Evolutionary conservation across 768 basidiomycete species (phyloP).

Genomic region (Galerina marginata): DNA sequence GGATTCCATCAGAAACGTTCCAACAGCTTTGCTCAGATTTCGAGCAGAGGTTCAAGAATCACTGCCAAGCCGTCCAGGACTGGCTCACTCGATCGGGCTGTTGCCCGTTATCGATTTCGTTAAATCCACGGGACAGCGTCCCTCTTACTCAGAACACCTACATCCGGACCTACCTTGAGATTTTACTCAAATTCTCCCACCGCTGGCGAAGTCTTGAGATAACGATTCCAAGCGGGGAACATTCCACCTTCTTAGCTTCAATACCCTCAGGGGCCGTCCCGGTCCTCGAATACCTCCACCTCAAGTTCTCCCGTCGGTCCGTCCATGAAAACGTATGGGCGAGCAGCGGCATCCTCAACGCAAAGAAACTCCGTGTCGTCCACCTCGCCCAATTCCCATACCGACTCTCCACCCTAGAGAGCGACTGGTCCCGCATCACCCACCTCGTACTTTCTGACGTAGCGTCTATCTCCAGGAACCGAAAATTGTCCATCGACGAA

Average conservation of each 20-base stretch:
- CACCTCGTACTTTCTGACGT: conserved; percentile 13
- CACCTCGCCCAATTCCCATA: conserved; percentile 12
- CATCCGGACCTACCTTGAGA: conserved; percentile 13
- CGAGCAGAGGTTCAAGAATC: conserved; percentile 7
- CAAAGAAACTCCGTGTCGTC: conserved; percentile 4
- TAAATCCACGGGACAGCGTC: conserved; percentile 11
- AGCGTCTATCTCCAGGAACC: not conserved
- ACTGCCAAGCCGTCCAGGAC: conserved; percentile 9
- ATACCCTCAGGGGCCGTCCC: conserved; percentile 11
- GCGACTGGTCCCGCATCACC: conserved; percentile 11
- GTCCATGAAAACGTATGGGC: conserved; percentile 9
- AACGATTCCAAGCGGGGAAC: conserved; percentile 5
- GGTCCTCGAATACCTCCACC: conserved; percentile 9
- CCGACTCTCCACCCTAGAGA: not conserved
- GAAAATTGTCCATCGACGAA: conserved; percentile 3
- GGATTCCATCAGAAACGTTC: conserved; percentile 2
- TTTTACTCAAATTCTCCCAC: conserved; percentile 13
- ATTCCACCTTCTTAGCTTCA: conserved; percentile 1
- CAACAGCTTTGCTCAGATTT: conserved; percentile 6
- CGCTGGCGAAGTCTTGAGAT: conserved; percentile 19
- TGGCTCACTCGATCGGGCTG: conserved; percentile 21
- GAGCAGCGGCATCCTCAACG: conserved; percentile 13
- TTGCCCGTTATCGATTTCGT: conserved; percentile 16
- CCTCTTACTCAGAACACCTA: not conserved
- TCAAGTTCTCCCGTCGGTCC: conserved; percentile 13